Base-by-base conservation (phyloP, 2,329 filamentous ascomycete species). In the Cladorrhinum sp. region DNA sequence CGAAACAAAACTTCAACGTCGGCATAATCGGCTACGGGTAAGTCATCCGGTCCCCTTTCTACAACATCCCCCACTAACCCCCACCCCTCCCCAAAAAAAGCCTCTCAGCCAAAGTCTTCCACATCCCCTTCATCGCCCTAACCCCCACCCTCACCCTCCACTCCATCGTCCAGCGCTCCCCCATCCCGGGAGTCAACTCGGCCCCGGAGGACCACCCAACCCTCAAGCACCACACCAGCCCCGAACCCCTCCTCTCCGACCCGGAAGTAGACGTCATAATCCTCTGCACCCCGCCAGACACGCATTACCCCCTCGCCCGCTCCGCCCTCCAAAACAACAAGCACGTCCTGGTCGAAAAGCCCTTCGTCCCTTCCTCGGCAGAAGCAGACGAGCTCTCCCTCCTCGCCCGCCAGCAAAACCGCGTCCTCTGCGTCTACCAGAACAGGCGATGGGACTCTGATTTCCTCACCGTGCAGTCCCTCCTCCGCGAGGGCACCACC, bases 321-420 rank as follows among this genome's bases (percentile, higher is more conserved):
- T 74, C 82, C 56, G 86, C 88, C 0, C 79, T 94, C 53, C 80
- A 88, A 70, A 79, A 82, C 9, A 87, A 87, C 67, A 93, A 93
- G 78, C 87, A 94, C 73, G 88, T 93, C 24, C 79, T 94, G 57
- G 88, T 89, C 54, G 91, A 94, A 78, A 94, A 94, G 78, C 91
- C 91, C 2, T 94, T 94, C 72, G 89, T 91, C 12, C 87, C 90
- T 20, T 89, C 86, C 1, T 79, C 83, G 1, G 79, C 83, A 61
- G 86, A 93, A 74, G 90, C 90, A 10, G 80, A 84, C 33, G 75
- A 84, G 66, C 82, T 94, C 6, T 80, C 83, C 50, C 73, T 74
- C 9, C 75, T 87, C 55, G 83, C 87, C 9, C 73, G 79, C 64
- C 73, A 80, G 61, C 73, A 80, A 52, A 73, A 77, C 39, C 79